Base-by-base conservation (phyloP, 169 alveolate genomes). In the Perkinsus chesapeaki region DNA sequence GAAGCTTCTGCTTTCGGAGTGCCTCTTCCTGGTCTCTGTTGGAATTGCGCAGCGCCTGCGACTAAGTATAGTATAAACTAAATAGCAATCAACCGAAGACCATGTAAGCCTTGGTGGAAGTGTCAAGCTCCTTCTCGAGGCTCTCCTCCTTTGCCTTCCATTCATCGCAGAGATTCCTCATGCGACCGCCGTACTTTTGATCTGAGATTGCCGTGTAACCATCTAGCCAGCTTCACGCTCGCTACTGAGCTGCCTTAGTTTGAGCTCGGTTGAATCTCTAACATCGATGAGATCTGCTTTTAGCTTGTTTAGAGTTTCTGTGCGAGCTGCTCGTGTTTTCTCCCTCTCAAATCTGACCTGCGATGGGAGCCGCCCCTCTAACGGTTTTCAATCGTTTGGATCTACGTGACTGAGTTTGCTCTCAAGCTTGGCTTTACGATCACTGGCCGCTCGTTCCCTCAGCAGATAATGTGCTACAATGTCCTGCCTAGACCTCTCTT, bases 401-500 rank as follows among this genome's bases (percentile, higher is more conserved):
- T 16, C 27, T 34, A 60, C 82, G 12, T 60, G 82, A 23, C 82
- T 39, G 36, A 91, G 92, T 39, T 38, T 37, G n/a, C 39, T 91
- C 48, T 91, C 92, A 0, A 91, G n/a, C 92, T 91, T 23, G 7
- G 72, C 72, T 37, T 91, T 91, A 39, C 48, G 39, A 12, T 38
- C n/a, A 39, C 19, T 3, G n/a, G 92, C 39, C 20, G 19, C 39
- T 19, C 39, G n/a, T 91, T 91, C 92, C 34, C 92, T 27, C 0
- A 34, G 37, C 0, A 27, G 39, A 72, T 91, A 91, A 39, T 91
- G 92, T 19, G 39, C 92, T 3, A 91, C 39, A 36, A 91, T n/a
- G 36, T 91, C 92, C 34, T 91, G 92, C 39, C 92, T n/a, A 16
- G 92, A 91, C 3, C 92, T 23, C 20, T 91, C 92, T 37, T 91